Evolutionary conservation across 176 grass and related monocot genomes (phyloP), one percentile per base, ranked within the genome.

Genomic region (Otatea glauca): DNA sequence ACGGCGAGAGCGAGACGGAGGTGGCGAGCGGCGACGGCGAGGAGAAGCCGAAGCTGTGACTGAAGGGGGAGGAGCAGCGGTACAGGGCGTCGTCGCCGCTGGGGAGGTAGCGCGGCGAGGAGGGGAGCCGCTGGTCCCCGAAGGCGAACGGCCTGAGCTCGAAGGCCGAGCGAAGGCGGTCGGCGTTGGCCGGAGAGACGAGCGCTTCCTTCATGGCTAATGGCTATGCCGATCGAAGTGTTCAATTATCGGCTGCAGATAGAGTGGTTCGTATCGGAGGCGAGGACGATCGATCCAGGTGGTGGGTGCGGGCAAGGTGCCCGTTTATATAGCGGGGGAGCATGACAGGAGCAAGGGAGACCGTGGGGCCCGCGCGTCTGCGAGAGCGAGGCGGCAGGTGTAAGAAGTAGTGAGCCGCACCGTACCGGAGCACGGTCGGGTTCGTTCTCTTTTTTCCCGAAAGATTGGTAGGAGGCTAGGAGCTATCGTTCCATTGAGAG

Each of bases 1-100:
- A 92, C 29, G 91, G 96, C 72, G 91, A 90, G 74, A 94, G 90
- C 38, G 92, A 90, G 74, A 94, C 42, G 68, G 96, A 95, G 21
- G 91, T 86, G 72, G 89, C 64, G 17, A 68, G 70, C 29, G 85
- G 82, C 78, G 81, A 89, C 44, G 88, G 85, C 43, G 87, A 87
- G 32, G 87, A 86, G 65, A 84, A 78, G 21, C 88, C 86, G 58
- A 82, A 74, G 73, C 83, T 91, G 23, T 85, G 74, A 68, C 89
- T 80, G 74, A 92, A 92, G 20, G 92, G 80, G 4, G 89, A 90
- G 6, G 84, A 81, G 83, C 87, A 99, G 50, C 89, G 84, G 83
- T 87, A 96, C 83, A 90, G 83, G 60, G 86, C 64, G 84, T 99
- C 93, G 48, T 80, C 88, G 43, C 64, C 72, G 61, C 58, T 67